phyloP scores from a whole-genome alignment of 495 filamentous ascomycete genomes.

The Thermochaetoides thermophila region DNA sequence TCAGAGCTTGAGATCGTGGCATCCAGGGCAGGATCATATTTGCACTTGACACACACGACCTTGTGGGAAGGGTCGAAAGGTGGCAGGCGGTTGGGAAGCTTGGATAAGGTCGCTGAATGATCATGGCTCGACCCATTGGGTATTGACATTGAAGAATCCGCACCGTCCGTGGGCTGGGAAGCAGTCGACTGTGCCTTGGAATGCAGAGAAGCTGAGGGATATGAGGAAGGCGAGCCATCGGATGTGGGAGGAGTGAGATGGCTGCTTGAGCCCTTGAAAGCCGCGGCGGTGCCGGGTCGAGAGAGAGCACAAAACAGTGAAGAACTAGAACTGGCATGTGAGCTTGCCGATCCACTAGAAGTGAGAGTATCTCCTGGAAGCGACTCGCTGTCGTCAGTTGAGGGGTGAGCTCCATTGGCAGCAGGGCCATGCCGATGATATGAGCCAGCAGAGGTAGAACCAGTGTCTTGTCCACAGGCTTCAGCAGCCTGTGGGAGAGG shows the following conservation, averaged over 20 bases:
- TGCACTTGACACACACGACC: constrained; percentile 51
- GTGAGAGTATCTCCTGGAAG: constrained; percentile 46
- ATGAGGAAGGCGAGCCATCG: constrained; percentile 56
- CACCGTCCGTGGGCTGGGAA: constrained; percentile 14
- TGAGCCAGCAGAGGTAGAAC: too few relatives aligned
- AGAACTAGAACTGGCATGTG: constrained; percentile 47
- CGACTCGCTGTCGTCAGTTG: constrained; percentile 42
- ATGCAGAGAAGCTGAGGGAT: constrained; percentile 23
- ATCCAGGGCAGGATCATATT: constrained; percentile 52
- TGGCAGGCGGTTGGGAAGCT: constrained; percentile 36
- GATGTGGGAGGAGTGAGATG: constrained; percentile 65
- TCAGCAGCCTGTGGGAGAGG: constrained; percentile 13
- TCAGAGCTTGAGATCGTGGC: constrained; percentile 43
- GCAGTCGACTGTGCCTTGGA: constrained; percentile 26
- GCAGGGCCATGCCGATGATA: too few relatives aligned
- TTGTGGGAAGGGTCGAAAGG: constrained; percentile 45
- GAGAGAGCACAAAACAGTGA: constrained; percentile 46
- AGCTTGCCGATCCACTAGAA: constrained; percentile 51
- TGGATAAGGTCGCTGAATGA: constrained; percentile 31
- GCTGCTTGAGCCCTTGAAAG: constrained; percentile 33
- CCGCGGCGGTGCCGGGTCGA: constrained; percentile 31
- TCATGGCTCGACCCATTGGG: constrained; percentile 23
- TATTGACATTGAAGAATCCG: constrained; percentile 10
- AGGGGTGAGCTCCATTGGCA: constrained; percentile 22
- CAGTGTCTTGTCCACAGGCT: constrained; percentile 11